A percentile compares a stretch with the other conserved stretches of the same genome.
phyloP scores from a whole-genome alignment of 305 asterid species.

The Fraxinus dipetala region DNA sequence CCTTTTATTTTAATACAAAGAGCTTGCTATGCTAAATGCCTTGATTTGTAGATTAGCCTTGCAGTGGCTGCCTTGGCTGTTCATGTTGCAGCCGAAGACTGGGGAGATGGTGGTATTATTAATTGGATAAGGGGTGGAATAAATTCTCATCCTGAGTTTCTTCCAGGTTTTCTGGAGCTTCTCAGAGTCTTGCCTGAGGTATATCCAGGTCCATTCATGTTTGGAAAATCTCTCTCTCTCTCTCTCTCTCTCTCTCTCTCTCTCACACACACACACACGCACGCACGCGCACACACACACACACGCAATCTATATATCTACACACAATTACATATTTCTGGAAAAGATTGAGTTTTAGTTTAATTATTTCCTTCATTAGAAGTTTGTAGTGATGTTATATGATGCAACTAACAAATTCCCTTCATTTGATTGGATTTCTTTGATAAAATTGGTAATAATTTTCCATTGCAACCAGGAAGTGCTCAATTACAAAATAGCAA shows the following conservation, averaged over 20 bases:
- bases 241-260: neutral
- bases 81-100: constrained; percentile 87
- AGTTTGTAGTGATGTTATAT: constrained; percentile 6
- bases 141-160: constrained; percentile 80
- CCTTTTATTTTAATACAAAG: constrained; percentile 24
- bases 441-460: constrained; percentile 15
- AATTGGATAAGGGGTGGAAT: constrained; percentile 88
- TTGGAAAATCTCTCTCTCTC: neutral
- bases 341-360: constrained; percentile 2
- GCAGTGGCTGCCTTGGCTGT: constrained; percentile 99
- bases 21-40: constrained; percentile 42
- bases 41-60: constrained; percentile 83
- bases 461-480: constrained; percentile 62
- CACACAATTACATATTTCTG: neutral
- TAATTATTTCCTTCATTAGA: constrained; percentile 7
- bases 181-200: constrained; percentile 98
- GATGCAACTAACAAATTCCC: neutral
- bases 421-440: constrained; percentile 14
- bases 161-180: constrained; percentile 96
- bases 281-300: neutral
- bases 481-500: constrained; percentile 93
- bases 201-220: constrained; percentile 19
- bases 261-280: neutral
- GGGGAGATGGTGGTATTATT: constrained; percentile 96
- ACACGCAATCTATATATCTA: neutral